Base-by-base conservation (phyloP, 257 asterid species). In the Capsicum chinense region DNA sequence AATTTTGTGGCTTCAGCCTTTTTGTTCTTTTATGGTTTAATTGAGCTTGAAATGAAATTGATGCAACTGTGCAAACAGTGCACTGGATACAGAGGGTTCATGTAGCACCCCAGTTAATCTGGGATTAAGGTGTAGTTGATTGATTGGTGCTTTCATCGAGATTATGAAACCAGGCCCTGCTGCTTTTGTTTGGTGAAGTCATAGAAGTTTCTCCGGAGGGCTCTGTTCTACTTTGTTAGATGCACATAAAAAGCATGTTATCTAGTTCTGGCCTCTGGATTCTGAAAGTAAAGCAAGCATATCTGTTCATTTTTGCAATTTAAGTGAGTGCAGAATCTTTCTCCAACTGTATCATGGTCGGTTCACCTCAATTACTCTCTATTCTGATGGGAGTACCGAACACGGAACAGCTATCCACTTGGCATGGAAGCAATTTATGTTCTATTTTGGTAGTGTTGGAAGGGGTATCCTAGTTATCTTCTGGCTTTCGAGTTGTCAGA, bases 151-250 rank as follows among this genome's bases (percentile, higher is more conserved):
- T 44, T 71, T 71, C 9, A n/a, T 47, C 0, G 39, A n/a, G 79
- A 58, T 71, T 16, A 71, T n/a, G 57, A 5, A 71, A 10, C 10
- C 58, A 71, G 37, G 79, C 79, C 79, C 79, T 44, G 54, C 11
- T 44, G 79, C 35, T 42, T 71, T 71, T 47, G 42, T 73, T 73
- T 73, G 80, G 80, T 50, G n/a, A 48, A 48, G 80, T 48, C n/a
- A 48, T 19, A 19, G 80, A 73, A 73, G 42, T 19, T n/a, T 71
- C 35, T 19, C 12, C 4, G 7, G 16, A n/a, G 57, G 11, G 59
- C 39, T 12, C 16, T 48, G 60, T 48, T 71, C 19, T 42, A 48
- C 60, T 74, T 19, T 48, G 79, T 44, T 71, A 17, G 79, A 16
- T 70, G 57, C 57, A 44, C 57, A 44, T 71, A 44, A 9, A n/a